Evolutionary conservation across 208 protist species (phyloP), one percentile per base, ranked within the genome.

Genomic region (Phytomonas francai): DNA sequence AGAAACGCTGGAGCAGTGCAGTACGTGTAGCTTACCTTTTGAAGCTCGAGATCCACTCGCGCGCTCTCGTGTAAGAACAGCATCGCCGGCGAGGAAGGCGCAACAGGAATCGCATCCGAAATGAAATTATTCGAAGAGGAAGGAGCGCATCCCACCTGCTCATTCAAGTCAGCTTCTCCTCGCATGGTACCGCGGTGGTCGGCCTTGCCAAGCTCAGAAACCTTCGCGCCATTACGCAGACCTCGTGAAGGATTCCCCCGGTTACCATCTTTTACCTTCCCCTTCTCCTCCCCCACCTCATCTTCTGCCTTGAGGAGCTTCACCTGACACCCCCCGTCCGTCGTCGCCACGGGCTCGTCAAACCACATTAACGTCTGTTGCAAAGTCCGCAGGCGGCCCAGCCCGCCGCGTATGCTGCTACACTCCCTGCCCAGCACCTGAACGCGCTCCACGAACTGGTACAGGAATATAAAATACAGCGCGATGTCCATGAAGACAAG

Each of bases 391-490:
- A 89, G 76, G 1, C 87, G 73, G 9, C 79, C 82, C 7, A 93
- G 63, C 49, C 77, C 72, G 3, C 74, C 68, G 34, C 74, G 75
- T 11, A 73, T 72, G 59, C 74, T 22, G 45, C 78, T 74, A 29
- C 74, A 59, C 11, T 84, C 76, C 8, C 79, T 67, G 9, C 79
- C 76, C 25, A 93, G 70, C 45, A 65, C 60, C 30, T 67, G 59
- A 3, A 89, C 57, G 22, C 70, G 64, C 65, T 73, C 78, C 58
- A 93, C 78, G 34, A 93, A 83, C 36, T 78, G 71, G 45, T 81
- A 78, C 29, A 94, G 72, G 51, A 85, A 83, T 29, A 90, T 70
- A 67, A 89, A 91, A 70, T 87, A 94, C 63, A 91, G 68, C 33
- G 71, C 82, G 25, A 90, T 88, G 67, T 90, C 80, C 22, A 75